A percentile compares a stretch with the other conserved stretches of the same genome.
Conservation (phyloP, 345 rosid species). For the Trapa incisa region DNA sequence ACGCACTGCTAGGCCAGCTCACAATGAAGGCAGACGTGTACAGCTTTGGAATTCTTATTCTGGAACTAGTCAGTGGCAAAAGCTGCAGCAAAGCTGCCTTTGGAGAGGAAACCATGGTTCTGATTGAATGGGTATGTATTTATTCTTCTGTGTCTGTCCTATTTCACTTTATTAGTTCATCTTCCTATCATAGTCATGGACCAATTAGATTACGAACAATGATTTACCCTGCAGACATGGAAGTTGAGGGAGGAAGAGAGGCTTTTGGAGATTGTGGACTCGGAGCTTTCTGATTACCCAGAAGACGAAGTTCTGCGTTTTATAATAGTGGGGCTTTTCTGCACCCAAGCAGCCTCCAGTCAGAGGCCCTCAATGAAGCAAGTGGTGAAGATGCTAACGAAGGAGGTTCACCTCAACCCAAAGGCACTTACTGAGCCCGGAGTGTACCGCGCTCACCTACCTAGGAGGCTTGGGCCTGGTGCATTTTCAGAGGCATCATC, state of each 20-base stretch:
- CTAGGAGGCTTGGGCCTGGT: conserved; percentile 14
- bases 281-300: conserved; percentile 42
- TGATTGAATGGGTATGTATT: conserved; percentile 94
- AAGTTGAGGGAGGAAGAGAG: conserved; percentile 57
- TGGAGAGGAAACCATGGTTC: conserved; percentile 50
- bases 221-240: conserved; percentile 56
- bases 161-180: neutral
- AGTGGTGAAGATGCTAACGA: conserved; percentile 78
- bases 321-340: conserved; percentile 71
- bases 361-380: conserved; percentile 80
- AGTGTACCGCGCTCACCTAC: conserved; percentile 24
- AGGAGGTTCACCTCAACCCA: conserved; percentile 54
- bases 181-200: neutral
- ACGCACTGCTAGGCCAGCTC: conserved; percentile 72
- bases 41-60: conserved; percentile 77
- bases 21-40: conserved; percentile 93
- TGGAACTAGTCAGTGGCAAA: conserved; percentile 72
- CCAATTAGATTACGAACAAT: neutral
- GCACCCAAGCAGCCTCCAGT: conserved; percentile 59
- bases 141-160: conserved; percentile 6
- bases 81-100: conserved; percentile 75
- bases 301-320: conserved; percentile 47
- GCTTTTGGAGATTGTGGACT: conserved; percentile 61
- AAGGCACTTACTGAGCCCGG: conserved; percentile 53
- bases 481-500: conserved; percentile 35